Percentiles rank a stretch among this genome's conserved stretches.
phyloP scores from a whole-genome alignment of 768 basidiomycete genomes.

The Pisolithus sp. region DNA sequence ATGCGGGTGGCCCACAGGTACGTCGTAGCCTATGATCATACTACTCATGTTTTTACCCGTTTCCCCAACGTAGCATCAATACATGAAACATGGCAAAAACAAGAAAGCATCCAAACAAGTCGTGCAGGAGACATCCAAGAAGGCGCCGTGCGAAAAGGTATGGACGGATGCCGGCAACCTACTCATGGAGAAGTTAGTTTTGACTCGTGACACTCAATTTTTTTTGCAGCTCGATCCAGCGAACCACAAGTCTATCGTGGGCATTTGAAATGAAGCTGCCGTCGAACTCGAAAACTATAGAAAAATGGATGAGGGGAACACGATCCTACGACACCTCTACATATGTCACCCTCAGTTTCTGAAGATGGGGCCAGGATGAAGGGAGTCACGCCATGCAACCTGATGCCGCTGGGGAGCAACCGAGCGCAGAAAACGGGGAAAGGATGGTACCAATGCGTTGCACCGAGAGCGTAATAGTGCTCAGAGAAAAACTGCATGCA shows the following conservation, averaged over 20 bases:
- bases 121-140: slow-evolving; percentile 82
- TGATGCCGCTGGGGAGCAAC: slow-evolving; percentile 28
- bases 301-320: slow-evolving; percentile 37
- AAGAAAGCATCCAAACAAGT: slow-evolving; percentile 78
- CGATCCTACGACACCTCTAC: slow-evolving; percentile 27
- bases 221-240: slow-evolving; percentile 77
- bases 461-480: slow-evolving; percentile 51
- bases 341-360: slow-evolving; percentile 19
- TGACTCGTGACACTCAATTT: neutral
- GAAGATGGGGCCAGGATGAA: slow-evolving; percentile 21
- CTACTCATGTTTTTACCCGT: no score
- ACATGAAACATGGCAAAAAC: slow-evolving; percentile 85
- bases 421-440: slow-evolving; percentile 19
- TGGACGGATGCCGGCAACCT: neutral
- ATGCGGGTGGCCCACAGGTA: slow-evolving; percentile 3
- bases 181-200: neutral
- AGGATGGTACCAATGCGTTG: slow-evolving; percentile 57
- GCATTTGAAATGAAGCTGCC: slow-evolving; percentile 58
- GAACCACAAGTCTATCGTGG: slow-evolving; percentile 73
- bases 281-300: slow-evolving; percentile 17
- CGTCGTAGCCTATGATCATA: neutral
- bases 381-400: slow-evolving; percentile 18
- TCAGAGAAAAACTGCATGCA: slow-evolving; percentile 70
- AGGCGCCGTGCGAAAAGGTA: slow-evolving; percentile 84
- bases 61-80: slow-evolving; percentile 43